Evolutionary conservation across 1,284 basidiomycete species (phyloP), one percentile per base, ranked within the genome.

Genomic region (Ganoderma resinaceum): DNA sequence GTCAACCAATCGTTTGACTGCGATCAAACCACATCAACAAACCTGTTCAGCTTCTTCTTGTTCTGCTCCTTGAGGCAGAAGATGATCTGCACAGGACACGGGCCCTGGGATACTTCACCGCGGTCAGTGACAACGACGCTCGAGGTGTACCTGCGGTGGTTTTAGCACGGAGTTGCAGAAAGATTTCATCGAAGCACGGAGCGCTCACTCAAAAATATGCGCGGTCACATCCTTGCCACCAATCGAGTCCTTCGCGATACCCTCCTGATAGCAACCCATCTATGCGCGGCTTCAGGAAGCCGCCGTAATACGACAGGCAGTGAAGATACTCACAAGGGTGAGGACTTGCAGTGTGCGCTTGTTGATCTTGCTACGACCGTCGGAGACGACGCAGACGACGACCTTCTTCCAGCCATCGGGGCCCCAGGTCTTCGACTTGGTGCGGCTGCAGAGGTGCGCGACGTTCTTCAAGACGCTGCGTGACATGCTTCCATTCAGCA

Each of bases 211-310:
- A 78, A 95, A 98, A 70, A 97, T 95, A 79, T 96, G 95, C 9
- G 95, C 93, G n/a, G 92, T 93, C 26, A 97, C 96, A 72, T 96
- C 95, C 80, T 97, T 97, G 63, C 94, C 95, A 33, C 87, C 95
- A 59, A 98, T 93, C 4, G 93, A 91, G 79, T 97, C 94, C 80
- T 98, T 98, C 76, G 96, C 95, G 66, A 98, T 90, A 71, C 96
- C 96, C 81, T 98, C 96, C 82, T 97, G 95, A 80, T 97, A 98
- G 75, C 93, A 94, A 38, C 97, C 97, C 95, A 98, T 97, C 85
- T 95, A 76, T 68, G 72, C 74, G 33, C n/a, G 26, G 18, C 53
- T 53, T 43, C 65, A 60, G 11, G 3, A 61, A 16, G 52, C 52
- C 29, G 31, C 33, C 18, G 35, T 38, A 18, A 16, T 49, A 14